These are phyloP conservation scores for Coemansia pectinata DNA, from an alignment of 192 early-diverging fungal genomes.

Conservation along the genomic window DNA sequence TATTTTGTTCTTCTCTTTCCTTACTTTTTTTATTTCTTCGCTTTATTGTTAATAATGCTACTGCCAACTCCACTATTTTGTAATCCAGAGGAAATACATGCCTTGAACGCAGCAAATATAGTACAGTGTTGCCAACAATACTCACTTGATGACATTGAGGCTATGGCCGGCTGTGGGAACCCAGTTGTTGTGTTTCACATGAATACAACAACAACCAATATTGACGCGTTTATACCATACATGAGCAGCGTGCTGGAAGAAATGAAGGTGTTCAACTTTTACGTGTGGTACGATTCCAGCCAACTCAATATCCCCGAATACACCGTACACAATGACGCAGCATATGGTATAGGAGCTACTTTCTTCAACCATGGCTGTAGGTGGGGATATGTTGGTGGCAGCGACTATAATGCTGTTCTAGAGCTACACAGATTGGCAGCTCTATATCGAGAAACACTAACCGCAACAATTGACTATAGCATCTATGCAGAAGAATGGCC, in stretches of 20 bases:
- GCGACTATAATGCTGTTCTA: neutral
- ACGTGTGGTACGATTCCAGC: conserved; percentile 2
- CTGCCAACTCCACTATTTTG: neutral
- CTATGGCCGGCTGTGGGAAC: neutral
- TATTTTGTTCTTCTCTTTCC: neutral
- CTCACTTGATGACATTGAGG: neutral
- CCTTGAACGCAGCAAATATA: neutral
- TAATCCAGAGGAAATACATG: neutral
- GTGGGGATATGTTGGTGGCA: neutral
- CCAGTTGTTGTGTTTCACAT: neutral
- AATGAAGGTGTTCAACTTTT: conserved; percentile 3
- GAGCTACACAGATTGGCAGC: neutral
- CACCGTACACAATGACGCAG: neutral
- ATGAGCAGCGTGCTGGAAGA: neutral
- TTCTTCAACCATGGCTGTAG: neutral
- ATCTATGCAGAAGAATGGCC: neutral
- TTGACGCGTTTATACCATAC: neutral
- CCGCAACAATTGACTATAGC: neutral
- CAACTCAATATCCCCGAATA: neutral
- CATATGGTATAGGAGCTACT: neutral
- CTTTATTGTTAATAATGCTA: neutral
- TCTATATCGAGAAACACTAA: neutral
- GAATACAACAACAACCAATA: neutral
- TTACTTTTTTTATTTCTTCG: neutral
- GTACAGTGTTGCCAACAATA: neutral